Conservation (phyloP, 805 yeast species). For the Yarrowia bubula region DNA sequence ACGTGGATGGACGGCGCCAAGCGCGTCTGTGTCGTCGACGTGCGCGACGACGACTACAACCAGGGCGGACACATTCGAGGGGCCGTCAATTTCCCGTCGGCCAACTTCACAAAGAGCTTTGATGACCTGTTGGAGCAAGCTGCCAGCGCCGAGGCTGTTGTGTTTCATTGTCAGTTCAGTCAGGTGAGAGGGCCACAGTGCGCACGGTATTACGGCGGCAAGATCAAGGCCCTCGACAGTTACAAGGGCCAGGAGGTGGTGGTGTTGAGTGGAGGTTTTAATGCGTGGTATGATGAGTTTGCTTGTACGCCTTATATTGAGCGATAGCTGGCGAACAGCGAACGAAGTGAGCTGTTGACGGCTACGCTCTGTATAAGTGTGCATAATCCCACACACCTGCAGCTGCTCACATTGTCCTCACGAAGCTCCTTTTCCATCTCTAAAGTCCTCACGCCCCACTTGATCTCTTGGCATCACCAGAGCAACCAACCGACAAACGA, state of each 20-base stretch:
- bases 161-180: constrained; percentile 88
- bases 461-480: too few species aligned
- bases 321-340: background rate
- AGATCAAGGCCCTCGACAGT: constrained; percentile 35
- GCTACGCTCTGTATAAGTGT: too few species aligned
- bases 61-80: constrained; percentile 68
- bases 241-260: constrained; percentile 50
- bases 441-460: too few species aligned
- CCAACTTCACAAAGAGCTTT: constrained; percentile 43
- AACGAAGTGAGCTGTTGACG: too few species aligned
- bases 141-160: constrained; percentile 49
- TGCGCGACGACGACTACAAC: constrained; percentile 74
- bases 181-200: constrained; percentile 92
- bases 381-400: too few species aligned
- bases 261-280: constrained; percentile 83
- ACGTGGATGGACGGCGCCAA: constrained; percentile 34
- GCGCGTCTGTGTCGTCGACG: constrained; percentile 62
- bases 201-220: constrained; percentile 60
- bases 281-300: constrained; percentile 72
- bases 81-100: constrained; percentile 57
- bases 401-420: too few species aligned
- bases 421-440: too few species aligned
- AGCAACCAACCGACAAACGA: too few species aligned
- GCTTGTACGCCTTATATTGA: constrained; percentile 41
- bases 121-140: constrained; percentile 44